A percentile compares a stretch with the other conserved stretches of the same genome.
These are phyloP conservation scores for Ilex asprella DNA, from an alignment of 257 asterid species.

Conservation along the genomic window DNA sequence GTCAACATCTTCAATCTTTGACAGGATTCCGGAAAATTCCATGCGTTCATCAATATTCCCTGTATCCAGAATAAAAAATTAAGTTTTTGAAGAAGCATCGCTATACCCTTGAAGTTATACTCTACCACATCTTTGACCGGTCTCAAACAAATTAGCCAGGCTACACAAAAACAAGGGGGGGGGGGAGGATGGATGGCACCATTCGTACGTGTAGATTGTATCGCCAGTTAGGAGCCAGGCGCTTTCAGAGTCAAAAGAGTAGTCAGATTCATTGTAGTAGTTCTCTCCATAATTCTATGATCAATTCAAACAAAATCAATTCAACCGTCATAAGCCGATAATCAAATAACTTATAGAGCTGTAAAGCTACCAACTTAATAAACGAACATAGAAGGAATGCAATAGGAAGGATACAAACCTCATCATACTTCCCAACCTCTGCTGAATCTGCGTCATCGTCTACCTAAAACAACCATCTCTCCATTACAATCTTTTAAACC, in stretches of 20 bases:
- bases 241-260: slow-evolving; percentile 17
- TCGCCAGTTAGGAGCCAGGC: slow-evolving; percentile 16
- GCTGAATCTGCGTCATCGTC: slow-evolving; percentile 37
- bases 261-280: slow-evolving; percentile 13
- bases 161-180: no score
- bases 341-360: not conserved
- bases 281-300: slow-evolving; percentile 16
- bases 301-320: slow-evolving; percentile 1
- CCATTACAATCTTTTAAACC: not conserved
- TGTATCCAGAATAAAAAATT: slow-evolving; percentile 11
- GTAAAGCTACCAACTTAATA: not conserved
- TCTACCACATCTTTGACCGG: no score
- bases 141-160: no score
- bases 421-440: slow-evolving; percentile 34
- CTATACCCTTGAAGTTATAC: no score
- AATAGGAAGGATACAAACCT: slow-evolving; percentile 28
- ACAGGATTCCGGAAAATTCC: not conserved
- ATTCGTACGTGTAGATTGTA: slow-evolving; percentile 13
- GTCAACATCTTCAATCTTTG: not conserved
- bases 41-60: slow-evolving; percentile 8
- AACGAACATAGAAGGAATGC: not conserved
- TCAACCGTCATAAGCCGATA: not conserved
- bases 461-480: slow-evolving; percentile 9
- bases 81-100: not conserved
- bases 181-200: not conserved